Base-by-base conservation (phyloP, 805 yeast species). In the Komagataella mondaviorum region DNA sequence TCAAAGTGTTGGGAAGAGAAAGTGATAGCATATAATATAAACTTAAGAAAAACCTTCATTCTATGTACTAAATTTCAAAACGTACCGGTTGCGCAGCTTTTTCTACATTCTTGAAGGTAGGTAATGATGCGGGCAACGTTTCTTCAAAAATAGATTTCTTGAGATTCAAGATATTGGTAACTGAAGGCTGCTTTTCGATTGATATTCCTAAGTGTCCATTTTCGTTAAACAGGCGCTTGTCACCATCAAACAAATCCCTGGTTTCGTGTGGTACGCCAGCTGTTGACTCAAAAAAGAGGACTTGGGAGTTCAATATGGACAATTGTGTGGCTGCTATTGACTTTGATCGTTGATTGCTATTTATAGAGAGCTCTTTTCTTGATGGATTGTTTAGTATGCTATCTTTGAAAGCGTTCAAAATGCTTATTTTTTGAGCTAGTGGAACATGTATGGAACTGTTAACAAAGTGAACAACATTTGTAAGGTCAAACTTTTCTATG, bases 1-100 rank as follows among this genome's bases (percentile, higher is more conserved):
- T 87, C 44, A 75, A 77, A 51, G 69, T 87, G 6, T 79, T 86
- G 52, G 96, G 96, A 5, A 72, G 91, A 54, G 89, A 85, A 62
- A 79, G 83, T 58, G 88, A 81, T 62, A 72, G 73, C 57, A 68
- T 76, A 52, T 78, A 63, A 55, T 14, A 30, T 10, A 14, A 30
- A 14, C 10, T 8, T 10, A 20, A 14, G 39, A 30, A 10, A 30
- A 30, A 7, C 4, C 14, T 30, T 30, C 4, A 5, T 10, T 14
- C 2, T 8, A 30, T 30, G 39, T 10, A 4, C 6, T 14, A 30
- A 8, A 30, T 30, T 30, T 30, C 39, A 14, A 30, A 30, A 30
- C 39, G 39, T 8, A 77, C 67, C 10, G 76, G 67, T 18, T 69
- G 66, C 51, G 69, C 68, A 4, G 86, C 84, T 60, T 78, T 80